phyloP scores from a whole-genome alignment of 169 alveolate species.

The Besnoitia besnoiti region DNA sequence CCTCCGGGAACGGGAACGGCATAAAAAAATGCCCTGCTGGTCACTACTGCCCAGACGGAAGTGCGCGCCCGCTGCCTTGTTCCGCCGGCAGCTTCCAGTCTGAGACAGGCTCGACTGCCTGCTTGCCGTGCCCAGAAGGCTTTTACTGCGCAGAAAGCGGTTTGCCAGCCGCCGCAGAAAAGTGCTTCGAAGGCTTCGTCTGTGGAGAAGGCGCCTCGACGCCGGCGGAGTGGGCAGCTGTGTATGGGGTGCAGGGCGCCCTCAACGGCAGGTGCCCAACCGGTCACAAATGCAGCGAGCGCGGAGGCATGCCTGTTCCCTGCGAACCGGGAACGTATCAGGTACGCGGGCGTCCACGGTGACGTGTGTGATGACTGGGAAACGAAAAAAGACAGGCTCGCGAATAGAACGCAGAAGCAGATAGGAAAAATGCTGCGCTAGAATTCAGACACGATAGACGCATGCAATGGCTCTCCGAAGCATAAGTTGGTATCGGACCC shows the following conservation, averaged over 20 bases:
- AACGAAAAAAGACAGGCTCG: no score
- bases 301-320: constrained; percentile 33
- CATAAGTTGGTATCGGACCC: no score
- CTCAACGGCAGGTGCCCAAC: constrained; percentile 54
- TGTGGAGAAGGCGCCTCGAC: constrained; percentile 54
- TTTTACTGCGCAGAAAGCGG: constrained; percentile 75
- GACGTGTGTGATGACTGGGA: no score
- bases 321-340: constrained; percentile 58
- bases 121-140: constrained; percentile 75
- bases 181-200: constrained; percentile 75
- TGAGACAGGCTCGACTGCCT: constrained; percentile 72
- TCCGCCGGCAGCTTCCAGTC: constrained; percentile 72
- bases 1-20: background rate
- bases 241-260: constrained; percentile 47
- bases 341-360: no score
- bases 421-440: no score
- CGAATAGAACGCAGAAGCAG: no score
- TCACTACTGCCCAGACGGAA: constrained; percentile 59
- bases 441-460: no score
- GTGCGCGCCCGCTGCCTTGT: constrained; percentile 50
- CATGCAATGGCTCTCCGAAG: no score
- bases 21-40: constrained; percentile 65
- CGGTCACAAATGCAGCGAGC: constrained; percentile 41
- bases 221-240: constrained; percentile 66
- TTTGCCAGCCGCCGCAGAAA: constrained; percentile 71